Base-by-base conservation (phyloP, 108 stramenopile species). In the Pseudonitzschia multistriata region DNA sequence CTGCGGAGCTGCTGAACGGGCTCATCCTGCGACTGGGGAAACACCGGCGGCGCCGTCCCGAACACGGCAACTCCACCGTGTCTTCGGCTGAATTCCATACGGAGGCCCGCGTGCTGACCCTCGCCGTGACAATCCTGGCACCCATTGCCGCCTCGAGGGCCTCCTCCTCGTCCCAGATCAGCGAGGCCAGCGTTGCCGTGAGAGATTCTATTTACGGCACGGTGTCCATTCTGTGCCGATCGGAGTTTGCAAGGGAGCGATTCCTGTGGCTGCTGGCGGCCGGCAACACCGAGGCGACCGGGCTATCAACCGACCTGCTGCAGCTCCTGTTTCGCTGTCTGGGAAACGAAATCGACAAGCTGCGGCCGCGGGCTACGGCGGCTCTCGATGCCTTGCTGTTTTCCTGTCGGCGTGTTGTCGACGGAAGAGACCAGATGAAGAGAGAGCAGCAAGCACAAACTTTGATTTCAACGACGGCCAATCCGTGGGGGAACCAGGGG, bases 141-240 rank as follows among this genome's bases (percentile, higher is more conserved):
- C 72, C 78, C 0, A 74, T 72, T 1, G 79, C 70, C 6, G 50
- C 82, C 2, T 57, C 81, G 30, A 76, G 65, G 13, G 31, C 73
- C 47, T 78, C 80, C 1, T 27, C 33, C 3, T 55, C 77, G 4
- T 48, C 45, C 21, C 64, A 21, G 13, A 52, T 49, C n/a, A 57
- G 55, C 40, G 36, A 56, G n/a, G 39, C 62, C 28, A 72, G 49
- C 59, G 68, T 66, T 5, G 77, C 89, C 36, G 83, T 87, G 22
- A 76, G 89, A 4, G 92, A 93, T 68, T 67, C 83, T 47, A 80
- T 87, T 22, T 93, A 93, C 64, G 86, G 86, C 10, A 74, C 83
- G 10, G 67, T 93, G 22, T 86, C 83, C 49, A 59, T 85, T 0
- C 67, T 93, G 33, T 83, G 81, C 13, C 74, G 92, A 49, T 86